A percentile compares a stretch with the other conserved stretches of the same genome.
Evolutionary conservation across 2,329 filamentous ascomycete species (phyloP).

Genomic region (Beauveria scarabaeidicola): DNA sequence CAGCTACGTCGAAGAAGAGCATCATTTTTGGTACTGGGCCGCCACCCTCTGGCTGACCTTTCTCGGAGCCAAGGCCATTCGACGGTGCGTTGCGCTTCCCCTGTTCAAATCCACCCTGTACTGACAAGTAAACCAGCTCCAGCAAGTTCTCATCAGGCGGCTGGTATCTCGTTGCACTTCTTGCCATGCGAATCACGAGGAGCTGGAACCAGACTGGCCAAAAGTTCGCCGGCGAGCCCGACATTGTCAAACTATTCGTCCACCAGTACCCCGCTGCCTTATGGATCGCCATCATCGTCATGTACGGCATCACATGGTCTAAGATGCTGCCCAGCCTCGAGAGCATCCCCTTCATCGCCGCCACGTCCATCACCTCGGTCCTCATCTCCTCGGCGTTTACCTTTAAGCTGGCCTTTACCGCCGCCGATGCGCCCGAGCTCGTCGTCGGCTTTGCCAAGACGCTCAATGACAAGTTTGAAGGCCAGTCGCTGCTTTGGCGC

Average conservation of each 20-base stretch:
- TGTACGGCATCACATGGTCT: slow-evolving; percentile 56
- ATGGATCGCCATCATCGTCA: slow-evolving; percentile 63
- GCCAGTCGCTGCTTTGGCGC: slow-evolving; percentile 37
- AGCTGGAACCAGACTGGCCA: slow-evolving; percentile 97
- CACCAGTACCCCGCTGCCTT: slow-evolving; percentile 55
- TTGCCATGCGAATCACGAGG: slow-evolving; percentile 56
- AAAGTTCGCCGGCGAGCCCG: slow-evolving; percentile 84
- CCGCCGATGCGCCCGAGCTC: slow-evolving; percentile 80
- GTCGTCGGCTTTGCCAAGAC: slow-evolving; percentile 39
- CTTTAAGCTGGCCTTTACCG: slow-evolving; percentile 87
- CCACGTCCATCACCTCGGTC: slow-evolving; percentile 32
- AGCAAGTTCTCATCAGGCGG: slow-evolving; percentile 24
- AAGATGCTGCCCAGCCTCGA: slow-evolving; percentile 34
- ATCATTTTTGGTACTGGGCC: slow-evolving; percentile 97
- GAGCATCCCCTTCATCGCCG: slow-evolving; percentile 32
- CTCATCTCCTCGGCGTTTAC: slow-evolving; percentile 51
- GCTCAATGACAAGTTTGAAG: slow-evolving; percentile 33
- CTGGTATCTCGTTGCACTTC: slow-evolving; percentile 39
- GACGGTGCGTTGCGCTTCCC: slow-evolving; percentile 23
- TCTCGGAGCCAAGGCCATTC: slow-evolving; percentile 40
- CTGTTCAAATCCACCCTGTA: neutral
- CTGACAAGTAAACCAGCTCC: slow-evolving; percentile 17
- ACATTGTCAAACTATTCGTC: slow-evolving; percentile 70
- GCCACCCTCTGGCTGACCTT: slow-evolving; percentile 60
- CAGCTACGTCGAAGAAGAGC: slow-evolving; percentile 96